Conservation (phyloP, 225 moss, liverwort and hornwort genomes). For the Sphagnum contortum region DNA sequence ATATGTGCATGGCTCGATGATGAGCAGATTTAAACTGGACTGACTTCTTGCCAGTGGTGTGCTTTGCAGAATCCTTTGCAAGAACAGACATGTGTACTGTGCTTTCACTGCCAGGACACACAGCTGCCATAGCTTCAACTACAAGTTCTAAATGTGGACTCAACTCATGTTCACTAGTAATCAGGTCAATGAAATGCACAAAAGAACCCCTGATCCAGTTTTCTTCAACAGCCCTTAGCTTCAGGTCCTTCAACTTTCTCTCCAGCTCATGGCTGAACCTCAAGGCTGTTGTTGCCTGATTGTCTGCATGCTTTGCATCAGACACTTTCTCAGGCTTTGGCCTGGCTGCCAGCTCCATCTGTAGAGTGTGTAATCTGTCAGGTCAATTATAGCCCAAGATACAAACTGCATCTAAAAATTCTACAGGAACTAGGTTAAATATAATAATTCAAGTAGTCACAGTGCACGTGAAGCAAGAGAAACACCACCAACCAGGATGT, state of each 20-base stretch:
- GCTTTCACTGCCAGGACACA: constrained; percentile 62
- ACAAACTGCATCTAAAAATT: no score
- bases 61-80: constrained; percentile 38
- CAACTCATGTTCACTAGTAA: constrained; percentile 47
- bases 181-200: constrained; percentile 47
- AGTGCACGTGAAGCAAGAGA: no score
- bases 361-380: neutral
- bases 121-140: constrained; percentile 51
- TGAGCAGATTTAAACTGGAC: constrained; percentile 51
- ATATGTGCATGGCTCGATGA: constrained; percentile 53
- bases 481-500: no score
- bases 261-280: constrained; percentile 39
- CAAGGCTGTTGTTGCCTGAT: constrained; percentile 22
- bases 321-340: constrained; percentile 29
- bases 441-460: no score
- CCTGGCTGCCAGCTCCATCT: constrained; percentile 44
- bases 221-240: constrained; percentile 36
- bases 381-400: no score
- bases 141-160: constrained; percentile 41
- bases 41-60: constrained; percentile 65
- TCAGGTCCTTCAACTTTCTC: constrained; percentile 39
- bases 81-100: constrained; percentile 67
- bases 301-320: constrained; percentile 27
- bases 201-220: constrained; percentile 80
- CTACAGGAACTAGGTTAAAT: no score